These are phyloP conservation scores for Candida buenavistaensis DNA, from an alignment of 1,139 yeast genomes.

Conservation along the genomic window DNA sequence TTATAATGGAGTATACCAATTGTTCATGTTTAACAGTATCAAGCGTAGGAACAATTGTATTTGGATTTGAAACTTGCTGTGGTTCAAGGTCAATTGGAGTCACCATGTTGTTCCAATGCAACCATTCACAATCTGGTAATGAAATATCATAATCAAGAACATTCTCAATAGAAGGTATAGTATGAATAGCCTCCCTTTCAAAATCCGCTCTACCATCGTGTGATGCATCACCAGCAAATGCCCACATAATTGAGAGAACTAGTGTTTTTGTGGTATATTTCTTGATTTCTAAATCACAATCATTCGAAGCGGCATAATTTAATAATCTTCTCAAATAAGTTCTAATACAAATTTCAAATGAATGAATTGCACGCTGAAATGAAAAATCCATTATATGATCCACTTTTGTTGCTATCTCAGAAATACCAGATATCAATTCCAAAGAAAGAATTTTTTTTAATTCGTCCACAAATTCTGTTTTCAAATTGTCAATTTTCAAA, in stretches of 20 bases:
- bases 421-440: not conserved
- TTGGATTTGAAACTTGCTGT: conserved; percentile 62
- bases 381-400: conserved; percentile 59
- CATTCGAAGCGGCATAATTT: conserved; percentile 11
- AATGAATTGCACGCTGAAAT: conserved; percentile 35
- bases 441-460: conserved; percentile 1
- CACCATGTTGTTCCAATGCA: conserved; percentile 45
- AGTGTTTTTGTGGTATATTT: conserved; percentile 39
- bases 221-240: conserved; percentile 64
- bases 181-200: conserved; percentile 23
- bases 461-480: conserved; percentile 1
- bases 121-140: conserved; percentile 52
- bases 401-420: conserved; percentile 18
- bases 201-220: conserved; percentile 41
- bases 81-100: conserved; percentile 55
- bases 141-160: conserved; percentile 48
- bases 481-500: not conserved
- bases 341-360: conserved; percentile 32
- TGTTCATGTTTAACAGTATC: conserved; percentile 75
- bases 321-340: conserved; percentile 24
- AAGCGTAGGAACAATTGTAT: conserved; percentile 70
- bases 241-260: conserved; percentile 58
- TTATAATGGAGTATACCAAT: conserved; percentile 56
- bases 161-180: conserved; percentile 16
- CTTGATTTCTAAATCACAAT: conserved; percentile 18